These are phyloP conservation scores for Acidiella bohemica DNA, from an alignment of 495 filamentous ascomycete species.

Conservation along the genomic window DNA sequence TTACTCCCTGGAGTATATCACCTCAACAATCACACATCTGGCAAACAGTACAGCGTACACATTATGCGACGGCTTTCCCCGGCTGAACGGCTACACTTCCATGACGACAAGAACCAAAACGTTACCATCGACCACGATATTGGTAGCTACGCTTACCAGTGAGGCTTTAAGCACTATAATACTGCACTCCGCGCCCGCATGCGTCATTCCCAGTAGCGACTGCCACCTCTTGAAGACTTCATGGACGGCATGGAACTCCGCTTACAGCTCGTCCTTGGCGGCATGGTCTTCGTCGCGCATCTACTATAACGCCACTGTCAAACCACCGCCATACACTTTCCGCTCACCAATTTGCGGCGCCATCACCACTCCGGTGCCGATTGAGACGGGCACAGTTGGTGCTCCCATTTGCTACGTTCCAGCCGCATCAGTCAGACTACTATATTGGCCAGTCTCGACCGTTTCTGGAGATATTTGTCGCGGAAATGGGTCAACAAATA, in stretches of 20 bases:
- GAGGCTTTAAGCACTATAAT: no score
- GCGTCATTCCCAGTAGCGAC: constrained; percentile 4
- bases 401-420: neutral
- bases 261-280: neutral
- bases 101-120: neutral
- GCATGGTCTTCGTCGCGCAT: neutral
- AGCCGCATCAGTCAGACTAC: neutral
- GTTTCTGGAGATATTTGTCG: neutral
- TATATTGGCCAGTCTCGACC: constrained; percentile 5
- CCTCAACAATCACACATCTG: neutral
- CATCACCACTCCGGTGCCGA: neutral
- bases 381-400: neutral
- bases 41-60: constrained; percentile 2
- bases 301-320: neutral
- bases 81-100: neutral
- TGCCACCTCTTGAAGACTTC: neutral
- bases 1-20: no score
- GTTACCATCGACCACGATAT: neutral
- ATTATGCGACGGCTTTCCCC: constrained; percentile 7
- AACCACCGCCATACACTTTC: neutral
- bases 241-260: neutral
- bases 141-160: neutral
- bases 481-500: neutral
- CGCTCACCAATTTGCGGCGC: neutral
- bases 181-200: no score